A percentile compares a stretch with the other conserved stretches of the same genome.
These are phyloP conservation scores for Ceratocystis harringtonii DNA, from an alignment of 2,329 filamentous ascomycete genomes.

Conservation along the genomic window DNA sequence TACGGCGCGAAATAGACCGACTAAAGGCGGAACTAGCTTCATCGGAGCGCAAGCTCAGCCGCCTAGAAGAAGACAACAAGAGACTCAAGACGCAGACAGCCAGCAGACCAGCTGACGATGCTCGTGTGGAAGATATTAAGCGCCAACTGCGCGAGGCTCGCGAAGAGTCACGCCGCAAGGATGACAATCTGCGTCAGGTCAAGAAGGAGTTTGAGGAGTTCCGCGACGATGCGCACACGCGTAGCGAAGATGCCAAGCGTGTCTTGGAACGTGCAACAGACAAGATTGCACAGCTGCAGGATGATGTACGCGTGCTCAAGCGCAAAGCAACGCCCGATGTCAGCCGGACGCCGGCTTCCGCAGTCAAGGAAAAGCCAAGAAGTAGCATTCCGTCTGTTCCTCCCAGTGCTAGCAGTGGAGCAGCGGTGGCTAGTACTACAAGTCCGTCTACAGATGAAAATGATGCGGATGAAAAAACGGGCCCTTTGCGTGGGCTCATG, in stretches of 20 bases:
- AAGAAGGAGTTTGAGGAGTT: slow-evolving; percentile 39
- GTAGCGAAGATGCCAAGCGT: slow-evolving; percentile 39
- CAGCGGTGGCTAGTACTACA: neutral
- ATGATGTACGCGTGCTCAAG: slow-evolving; percentile 32
- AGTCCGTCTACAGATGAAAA: neutral
- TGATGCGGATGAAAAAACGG: slow-evolving; percentile 2
- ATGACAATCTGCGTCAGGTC: slow-evolving; percentile 35
- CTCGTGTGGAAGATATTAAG: slow-evolving; percentile 9
- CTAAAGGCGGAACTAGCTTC: slow-evolving; percentile 36
- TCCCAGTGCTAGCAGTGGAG: neutral
- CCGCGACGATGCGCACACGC: slow-evolving; percentile 37
- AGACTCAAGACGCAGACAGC: slow-evolving; percentile 19
- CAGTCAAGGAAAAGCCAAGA: neutral
- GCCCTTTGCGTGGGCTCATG: neutral
- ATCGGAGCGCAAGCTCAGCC: slow-evolving; percentile 31
- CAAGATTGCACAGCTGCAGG: slow-evolving; percentile 41
- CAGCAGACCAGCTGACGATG: slow-evolving; percentile 18
- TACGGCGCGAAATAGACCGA: slow-evolving; percentile 38
- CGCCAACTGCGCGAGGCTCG: slow-evolving; percentile 30
- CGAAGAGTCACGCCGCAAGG: slow-evolving; percentile 33
- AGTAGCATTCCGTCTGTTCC: neutral
- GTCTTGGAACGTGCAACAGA: slow-evolving; percentile 42
- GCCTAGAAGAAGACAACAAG: slow-evolving; percentile 27
- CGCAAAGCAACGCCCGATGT: neutral
- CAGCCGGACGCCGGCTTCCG: neutral